phyloP scores from a whole-genome alignment of 2,329 filamentous ascomycete genomes.

The Fusarium sublunatum region DNA sequence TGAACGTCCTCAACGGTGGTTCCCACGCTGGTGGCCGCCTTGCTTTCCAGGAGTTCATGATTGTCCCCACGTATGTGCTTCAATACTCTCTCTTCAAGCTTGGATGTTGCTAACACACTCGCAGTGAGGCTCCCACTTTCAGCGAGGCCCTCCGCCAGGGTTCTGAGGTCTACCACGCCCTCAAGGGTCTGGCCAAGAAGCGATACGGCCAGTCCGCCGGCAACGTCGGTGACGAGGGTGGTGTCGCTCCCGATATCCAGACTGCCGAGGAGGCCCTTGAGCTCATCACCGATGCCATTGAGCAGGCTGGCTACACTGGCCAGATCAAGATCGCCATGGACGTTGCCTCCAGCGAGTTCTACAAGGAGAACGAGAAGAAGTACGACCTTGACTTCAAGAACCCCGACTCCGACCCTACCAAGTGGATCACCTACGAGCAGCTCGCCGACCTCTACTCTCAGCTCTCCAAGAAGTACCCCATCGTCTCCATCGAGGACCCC shows the following conservation, averaged over 20 bases:
- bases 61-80: constrained; percentile 77
- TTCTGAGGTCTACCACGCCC: constrained; percentile 96
- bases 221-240: constrained; percentile 99
- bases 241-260: constrained; percentile 99
- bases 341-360: constrained; percentile 99
- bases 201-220: constrained; percentile 98
- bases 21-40: constrained; percentile 97
- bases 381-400: constrained; percentile 99
- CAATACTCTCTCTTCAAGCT: neutral
- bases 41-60: constrained; percentile 97
- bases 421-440: constrained; percentile 99
- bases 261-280: constrained; percentile 95
- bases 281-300: constrained; percentile 93
- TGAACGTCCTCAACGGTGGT: constrained; percentile 92
- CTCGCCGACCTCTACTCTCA: constrained; percentile 91
- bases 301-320: constrained; percentile 94
- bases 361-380: constrained; percentile 97
- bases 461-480: constrained; percentile 94
- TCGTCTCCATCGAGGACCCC: constrained; percentile 98
- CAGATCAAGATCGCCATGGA: constrained; percentile 99
- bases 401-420: constrained; percentile 92
- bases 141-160: constrained; percentile 96
- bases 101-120: constrained; percentile 14
- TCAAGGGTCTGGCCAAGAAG: constrained; percentile 98
- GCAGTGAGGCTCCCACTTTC: constrained; percentile 85